Evolutionary conservation across 1,139 yeast species (phyloP).

Genomic region (Citeromyces hawaiiensis): DNA sequence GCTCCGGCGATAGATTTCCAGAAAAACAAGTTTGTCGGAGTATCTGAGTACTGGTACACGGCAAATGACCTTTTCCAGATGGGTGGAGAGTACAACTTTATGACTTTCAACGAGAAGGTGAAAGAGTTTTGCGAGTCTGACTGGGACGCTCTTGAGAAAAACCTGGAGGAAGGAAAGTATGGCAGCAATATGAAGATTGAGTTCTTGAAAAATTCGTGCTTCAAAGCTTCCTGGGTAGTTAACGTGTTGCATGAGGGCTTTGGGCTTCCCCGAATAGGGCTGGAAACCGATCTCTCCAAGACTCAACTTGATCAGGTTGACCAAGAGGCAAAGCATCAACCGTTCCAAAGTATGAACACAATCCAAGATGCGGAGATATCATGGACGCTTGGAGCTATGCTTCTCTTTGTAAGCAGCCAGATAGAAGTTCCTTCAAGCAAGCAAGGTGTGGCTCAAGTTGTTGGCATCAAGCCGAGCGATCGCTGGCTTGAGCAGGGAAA

Average conservation of each 20-base stretch:
- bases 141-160: constrained; percentile 39
- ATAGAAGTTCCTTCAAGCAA: not conserved
- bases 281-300: constrained; percentile 22
- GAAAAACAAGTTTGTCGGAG: constrained; percentile 64
- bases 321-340: constrained; percentile 10
- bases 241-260: constrained; percentile 72
- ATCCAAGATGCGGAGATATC: constrained; percentile 61
- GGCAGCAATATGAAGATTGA: constrained; percentile 30
- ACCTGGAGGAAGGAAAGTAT: constrained; percentile 37
- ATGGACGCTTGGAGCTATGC: constrained; percentile 79
- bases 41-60: constrained; percentile 78
- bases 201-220: constrained; percentile 53
- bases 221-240: constrained; percentile 74
- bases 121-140: constrained; percentile 52
- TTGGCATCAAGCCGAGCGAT: constrained; percentile 10
- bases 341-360: constrained; percentile 53
- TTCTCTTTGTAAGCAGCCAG: constrained; percentile 32
- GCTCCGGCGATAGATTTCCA: constrained; percentile 61
- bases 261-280: constrained; percentile 50
- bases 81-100: constrained; percentile 64
- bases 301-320: constrained; percentile 3
- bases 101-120: constrained; percentile 43
- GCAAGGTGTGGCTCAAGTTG: constrained; percentile 4
- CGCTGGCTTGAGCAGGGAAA: no score
- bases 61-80: constrained; percentile 70